phyloP scores from a whole-genome alignment of 2,329 filamentous ascomycete genomes.

The Trichoderma sp. region DNA sequence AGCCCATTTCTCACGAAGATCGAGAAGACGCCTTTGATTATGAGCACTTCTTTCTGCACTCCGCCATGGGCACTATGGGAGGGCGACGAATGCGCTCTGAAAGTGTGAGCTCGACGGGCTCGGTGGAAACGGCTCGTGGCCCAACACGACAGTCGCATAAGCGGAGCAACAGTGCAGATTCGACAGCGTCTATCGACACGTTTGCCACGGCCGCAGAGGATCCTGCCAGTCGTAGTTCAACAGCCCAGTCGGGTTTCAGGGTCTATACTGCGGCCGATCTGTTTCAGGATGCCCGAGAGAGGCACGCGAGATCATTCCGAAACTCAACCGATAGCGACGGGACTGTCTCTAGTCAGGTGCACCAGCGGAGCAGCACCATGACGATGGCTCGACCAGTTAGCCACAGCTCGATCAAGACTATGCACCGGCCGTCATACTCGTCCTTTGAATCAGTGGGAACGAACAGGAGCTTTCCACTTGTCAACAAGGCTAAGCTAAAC shows the following conservation, averaged over 20 bases:
- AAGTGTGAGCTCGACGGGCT: constrained; percentile 59
- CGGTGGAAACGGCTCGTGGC: constrained; percentile 60
- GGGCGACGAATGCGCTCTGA: constrained; percentile 41
- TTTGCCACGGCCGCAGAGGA: constrained; percentile 59
- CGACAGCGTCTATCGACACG: constrained; percentile 51
- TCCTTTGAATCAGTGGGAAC: constrained; percentile 59
- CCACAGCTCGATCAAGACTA: constrained; percentile 36
- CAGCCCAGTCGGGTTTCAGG: constrained; percentile 24
- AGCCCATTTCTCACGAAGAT: constrained; percentile 79
- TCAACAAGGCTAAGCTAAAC: constrained; percentile 50
- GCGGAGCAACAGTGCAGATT: constrained; percentile 48
- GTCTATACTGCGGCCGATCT: constrained; percentile 25
- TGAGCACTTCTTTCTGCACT: constrained; percentile 92
- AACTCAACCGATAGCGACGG: constrained; percentile 31
- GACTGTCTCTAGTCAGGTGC: constrained; percentile 20
- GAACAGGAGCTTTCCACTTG: constrained; percentile 60
- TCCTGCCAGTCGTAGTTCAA: constrained; percentile 39
- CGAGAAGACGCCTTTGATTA: constrained; percentile 95
- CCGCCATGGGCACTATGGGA: constrained; percentile 77
- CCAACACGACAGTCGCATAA: constrained; percentile 31
- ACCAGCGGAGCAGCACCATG: constrained; percentile 36
- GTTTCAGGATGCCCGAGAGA: constrained; percentile 25
- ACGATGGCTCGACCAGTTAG: constrained; percentile 43
- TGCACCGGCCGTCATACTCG: constrained; percentile 56
- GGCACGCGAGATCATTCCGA: constrained; percentile 29